Evolutionary conservation across 352 stramenopile species (phyloP).

Genomic region (Phytophthora tubulina): DNA sequence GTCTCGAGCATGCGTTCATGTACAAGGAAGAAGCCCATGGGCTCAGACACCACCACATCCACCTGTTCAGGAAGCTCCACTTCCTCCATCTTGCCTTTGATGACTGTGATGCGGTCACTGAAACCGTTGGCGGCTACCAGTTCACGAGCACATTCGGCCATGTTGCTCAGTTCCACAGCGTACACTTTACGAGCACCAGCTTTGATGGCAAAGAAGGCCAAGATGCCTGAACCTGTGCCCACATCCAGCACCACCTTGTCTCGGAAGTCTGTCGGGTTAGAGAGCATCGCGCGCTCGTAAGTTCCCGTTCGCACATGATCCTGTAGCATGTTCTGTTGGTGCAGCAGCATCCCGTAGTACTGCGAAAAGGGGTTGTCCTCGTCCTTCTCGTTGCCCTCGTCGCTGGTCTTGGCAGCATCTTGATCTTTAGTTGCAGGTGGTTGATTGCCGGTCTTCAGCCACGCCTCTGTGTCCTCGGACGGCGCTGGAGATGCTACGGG

Average conservation of each 20-base stretch:
- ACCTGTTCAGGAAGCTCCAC: slow-evolving; percentile 96
- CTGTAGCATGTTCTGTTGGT: slow-evolving; percentile 99
- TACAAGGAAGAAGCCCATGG: slow-evolving; percentile 99
- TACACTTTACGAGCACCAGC: slow-evolving; percentile 97
- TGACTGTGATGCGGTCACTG: slow-evolving; percentile 96
- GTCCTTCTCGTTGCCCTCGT: slow-evolving; percentile 41
- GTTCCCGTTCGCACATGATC: slow-evolving; percentile 99
- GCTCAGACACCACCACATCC: slow-evolving; percentile 99
- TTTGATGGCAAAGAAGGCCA: slow-evolving; percentile 98
- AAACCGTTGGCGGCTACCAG: slow-evolving; percentile 97
- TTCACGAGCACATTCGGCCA: slow-evolving; percentile 96
- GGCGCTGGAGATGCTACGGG: neutral
- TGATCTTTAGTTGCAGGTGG: neutral
- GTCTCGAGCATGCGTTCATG: slow-evolving; percentile 99
- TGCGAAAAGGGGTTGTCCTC: slow-evolving; percentile 94
- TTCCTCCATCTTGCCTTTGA: slow-evolving; percentile 98
- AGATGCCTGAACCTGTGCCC: slow-evolving; percentile 98
- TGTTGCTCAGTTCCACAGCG: slow-evolving; percentile 97
- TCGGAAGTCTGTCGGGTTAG: slow-evolving; percentile 95
- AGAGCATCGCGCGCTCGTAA: slow-evolving; percentile 98
- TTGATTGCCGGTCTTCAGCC: slow-evolving; percentile 16
- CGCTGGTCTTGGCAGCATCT: neutral
- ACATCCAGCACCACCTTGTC: slow-evolving; percentile 99
- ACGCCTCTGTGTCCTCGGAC: slow-evolving; percentile 18
- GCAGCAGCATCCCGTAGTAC: slow-evolving; percentile 96